Base-by-base conservation (phyloP, 2,329 filamentous ascomycete species). In the Beauveria sp. region DNA sequence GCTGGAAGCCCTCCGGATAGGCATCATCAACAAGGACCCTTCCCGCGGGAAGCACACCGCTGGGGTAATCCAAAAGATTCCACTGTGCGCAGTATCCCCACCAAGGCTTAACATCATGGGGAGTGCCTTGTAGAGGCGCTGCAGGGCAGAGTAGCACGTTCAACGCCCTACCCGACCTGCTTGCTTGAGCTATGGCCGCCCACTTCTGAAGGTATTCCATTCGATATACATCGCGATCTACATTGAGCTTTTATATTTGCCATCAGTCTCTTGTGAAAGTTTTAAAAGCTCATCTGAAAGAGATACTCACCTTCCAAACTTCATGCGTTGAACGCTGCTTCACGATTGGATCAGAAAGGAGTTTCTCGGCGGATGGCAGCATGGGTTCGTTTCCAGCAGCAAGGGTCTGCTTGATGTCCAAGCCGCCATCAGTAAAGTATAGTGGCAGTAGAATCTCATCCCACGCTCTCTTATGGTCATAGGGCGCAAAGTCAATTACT, bases 41-140 rank as follows among this genome's bases (percentile, higher is more conserved):
- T 2, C 64, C 64, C 1, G 58, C 62, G 24, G 64, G 63, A 18
- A 67, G 30, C 37, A 66, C 64, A 26, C 59, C 65, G 66, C 55
- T 79, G 1, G 85, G 83, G 70, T 87, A 87, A 68, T 89, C 85
- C 5, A 89, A 76, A 55, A 88, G 64, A 67, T 89, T 89, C 83
- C 84, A 89, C 63, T 84, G 79, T 1, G 78, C 74, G 0, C 83
- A 87, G 64, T 89, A 89, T 1, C 78, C 78, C 84, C 84, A 88
- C 73, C 65, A 85, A 70, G 51, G 51, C 28, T 54, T 44, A 9
- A 55, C 51, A 22, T 56, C 68, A 66, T 80, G 65, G 66, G 82
- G 20, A 67, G 69, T 10, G 72, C 64, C 74, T 65, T 79, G 68
- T 82, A 79, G 0, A 3, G 82, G 79, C 1, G 77, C 76, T 2